phyloP scores from a whole-genome alignment of 1,284 basidiomycete species.

The Ceratobasidium sp. region DNA sequence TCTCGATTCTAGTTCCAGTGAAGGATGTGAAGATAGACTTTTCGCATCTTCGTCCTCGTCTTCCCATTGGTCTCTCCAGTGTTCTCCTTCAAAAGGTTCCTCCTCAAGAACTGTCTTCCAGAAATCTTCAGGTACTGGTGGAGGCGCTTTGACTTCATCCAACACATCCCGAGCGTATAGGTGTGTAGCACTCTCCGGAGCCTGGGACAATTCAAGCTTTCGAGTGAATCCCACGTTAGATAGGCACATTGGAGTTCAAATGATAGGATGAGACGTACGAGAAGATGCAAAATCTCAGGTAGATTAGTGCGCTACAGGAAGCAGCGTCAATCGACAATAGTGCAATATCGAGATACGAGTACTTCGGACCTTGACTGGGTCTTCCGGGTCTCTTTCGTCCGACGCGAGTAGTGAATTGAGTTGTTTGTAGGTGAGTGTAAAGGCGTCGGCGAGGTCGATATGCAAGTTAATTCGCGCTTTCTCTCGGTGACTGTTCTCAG shows the following conservation, averaged over 20 bases:
- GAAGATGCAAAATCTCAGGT: conserved; percentile 74
- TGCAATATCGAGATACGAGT: conserved; percentile 26
- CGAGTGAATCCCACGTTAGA: conserved; percentile 14
- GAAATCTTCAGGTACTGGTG: conserved; percentile 49
- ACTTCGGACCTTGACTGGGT: conserved; percentile 66
- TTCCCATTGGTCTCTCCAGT: conserved; percentile 45
- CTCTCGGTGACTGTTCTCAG: conserved; percentile 62
- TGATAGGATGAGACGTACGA: conserved; percentile 60
- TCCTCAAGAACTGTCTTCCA: conserved; percentile 68
- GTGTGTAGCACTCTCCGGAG: conserved; percentile 62
- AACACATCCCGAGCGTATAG: conserved; percentile 64
- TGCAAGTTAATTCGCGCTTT: conserved; percentile 75
- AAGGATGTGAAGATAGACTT: conserved; percentile 38
- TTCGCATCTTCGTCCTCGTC: conserved; percentile 34
- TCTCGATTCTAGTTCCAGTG: conserved; percentile 29
- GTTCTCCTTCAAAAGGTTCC: conserved; percentile 48
- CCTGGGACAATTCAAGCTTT: conserved; percentile 66
- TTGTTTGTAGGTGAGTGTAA: conserved; percentile 62
- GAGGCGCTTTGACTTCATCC: conserved; percentile 60
- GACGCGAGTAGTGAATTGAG: conserved; percentile 62
- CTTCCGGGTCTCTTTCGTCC: conserved; percentile 67
- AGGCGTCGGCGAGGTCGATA: conserved; percentile 67
- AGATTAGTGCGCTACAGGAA: conserved; percentile 60
- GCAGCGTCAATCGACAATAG: conserved; percentile 29
- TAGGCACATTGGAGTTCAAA: background rate